Evolutionary conservation across 1,139 yeast genomes (phyloP), one percentile per base, ranked within the genome.

Genomic region (Debaryomycetaceae sp.): DNA sequence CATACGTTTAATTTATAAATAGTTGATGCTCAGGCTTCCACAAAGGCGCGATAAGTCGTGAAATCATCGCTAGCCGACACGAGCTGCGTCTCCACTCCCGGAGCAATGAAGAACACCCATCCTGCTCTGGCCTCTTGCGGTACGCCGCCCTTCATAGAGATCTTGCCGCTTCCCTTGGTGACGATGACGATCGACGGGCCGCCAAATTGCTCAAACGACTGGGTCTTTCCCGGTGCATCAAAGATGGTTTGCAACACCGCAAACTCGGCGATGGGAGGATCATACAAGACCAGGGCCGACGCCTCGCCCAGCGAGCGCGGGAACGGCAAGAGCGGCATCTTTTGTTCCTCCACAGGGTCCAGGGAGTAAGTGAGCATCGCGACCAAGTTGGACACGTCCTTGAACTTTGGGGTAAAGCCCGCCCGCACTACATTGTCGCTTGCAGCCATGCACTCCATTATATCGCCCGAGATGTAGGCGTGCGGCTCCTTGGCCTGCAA

Each of bases 391-490:
- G 77, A 60, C 33, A 90, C 97, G 54, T 92, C 98, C 60, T 87
- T 90, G 63, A 87, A 90, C 58, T 92, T 90, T 35, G 98, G 98
- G 11, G 98, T 90, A 64, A 90, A 90, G 7, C 98, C 99, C 5
- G 97, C 95, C 56, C 98, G 76, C 27, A 90, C 96, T 34, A 90
- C 99, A 48, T 90, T 90, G 54, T 90, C 99, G 24, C 94, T 79
- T 10, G 97, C 96, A 29, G 98, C 98, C 99, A 90, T 90, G 63
- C 98, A 92, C 60, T 90, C 99, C 47, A 90, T 87, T 43, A 90
- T 90, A 53, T 90, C 97, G 40, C 98, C 98, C 32, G 79, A 71
- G 39, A 90, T 90, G 59, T 92, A 90, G 22, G 98, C 98, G 54
- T 90, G 98, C 16, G 97, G 97, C 53, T 86, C 97, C 60, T 86